Evolutionary conservation across 306 rosid genomes (phyloP), one percentile per base, ranked within the genome.

Genomic region (Vigna radiata): DNA sequence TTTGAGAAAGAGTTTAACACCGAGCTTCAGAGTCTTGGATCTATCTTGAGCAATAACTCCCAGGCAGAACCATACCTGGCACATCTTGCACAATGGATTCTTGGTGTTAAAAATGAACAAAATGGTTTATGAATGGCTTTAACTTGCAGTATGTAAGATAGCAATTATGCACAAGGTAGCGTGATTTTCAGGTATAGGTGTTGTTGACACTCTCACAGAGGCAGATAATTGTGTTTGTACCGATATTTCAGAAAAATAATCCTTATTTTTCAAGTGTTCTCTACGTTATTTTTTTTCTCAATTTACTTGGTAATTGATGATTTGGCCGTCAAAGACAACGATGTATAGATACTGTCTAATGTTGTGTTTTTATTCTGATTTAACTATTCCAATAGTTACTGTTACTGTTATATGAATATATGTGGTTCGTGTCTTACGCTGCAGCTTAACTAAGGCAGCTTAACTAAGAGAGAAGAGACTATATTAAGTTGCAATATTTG

Each of bases 21-120:
- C 4, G 97, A 95, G 85, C 98, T 95, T 74, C 92, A 77, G 88
- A 92, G 88, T 70, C 88, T 95, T 8, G 97, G 96, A 82, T 88
- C 96, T 68, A 78, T 87, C 62, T 75, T 92, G 80, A 90, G 90
- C 87, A 89, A 85, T 72, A 90, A 88, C 76, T 92, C 97, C 54
- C 95, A 89, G 69, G 91, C 96, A 33, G 96, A 92, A 83, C 98
- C 97, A 52, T 87, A 95, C 83, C 79, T 95, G 79, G 84, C 87
- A 36, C 96, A 90, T 90, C 96, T 95, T 79, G 91, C 91, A 10
- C 91, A 89, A 86, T 90, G 92, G 84, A 78, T 94, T 79, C 86
- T 91, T 67, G 97, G 98, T 60, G 89, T 85, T 36, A 83, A 91
- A 80, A 85, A 66, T 65, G 94, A 91, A 68, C 81, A 79, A 60